Conservation (phyloP, 305 asterid species). For the Rubia balearica region DNA sequence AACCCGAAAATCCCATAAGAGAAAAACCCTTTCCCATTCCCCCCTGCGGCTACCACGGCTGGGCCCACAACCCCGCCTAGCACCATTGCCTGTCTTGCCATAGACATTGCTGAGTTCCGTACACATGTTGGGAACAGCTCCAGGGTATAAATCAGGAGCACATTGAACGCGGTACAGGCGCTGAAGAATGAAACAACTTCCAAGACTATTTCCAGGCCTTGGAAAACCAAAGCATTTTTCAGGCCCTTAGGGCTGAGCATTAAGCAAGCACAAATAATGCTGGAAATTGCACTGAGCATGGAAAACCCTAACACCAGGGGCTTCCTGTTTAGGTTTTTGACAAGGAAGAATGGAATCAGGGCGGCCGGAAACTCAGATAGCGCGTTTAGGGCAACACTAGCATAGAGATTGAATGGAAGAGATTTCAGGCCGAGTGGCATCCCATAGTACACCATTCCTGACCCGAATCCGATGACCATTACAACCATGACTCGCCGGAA, state of each 20-base stretch:
- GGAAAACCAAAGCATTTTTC: neutral
- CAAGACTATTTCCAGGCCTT: conserved; percentile 20
- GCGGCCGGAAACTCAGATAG: conserved; percentile 31
- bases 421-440: conserved; percentile 31
- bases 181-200: conserved; percentile 26
- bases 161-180: conserved; percentile 21
- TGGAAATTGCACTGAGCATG: conserved; percentile 23
- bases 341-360: conserved; percentile 13
- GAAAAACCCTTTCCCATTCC: conserved; percentile 16
- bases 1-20: conserved; percentile 30
- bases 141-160: conserved; percentile 26
- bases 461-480: conserved; percentile 28
- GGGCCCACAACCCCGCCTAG: conserved; percentile 33
- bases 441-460: conserved; percentile 33
- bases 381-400: conserved; percentile 29
- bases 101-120: conserved; percentile 33
- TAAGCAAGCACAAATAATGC: conserved; percentile 16
- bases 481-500: conserved; percentile 18
- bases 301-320: conserved; percentile 16
- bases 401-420: conserved; percentile 23
- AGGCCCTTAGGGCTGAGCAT: neutral
- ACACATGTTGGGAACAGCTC: conserved; percentile 36
- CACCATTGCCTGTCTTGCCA: conserved; percentile 30
- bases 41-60: conserved; percentile 27
- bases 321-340: conserved; percentile 22